Percentiles rank a stretch among this genome's conserved stretches.
Evolutionary conservation across 345 rosid genomes (phyloP).

Genomic region (Syzygium aqueum): DNA sequence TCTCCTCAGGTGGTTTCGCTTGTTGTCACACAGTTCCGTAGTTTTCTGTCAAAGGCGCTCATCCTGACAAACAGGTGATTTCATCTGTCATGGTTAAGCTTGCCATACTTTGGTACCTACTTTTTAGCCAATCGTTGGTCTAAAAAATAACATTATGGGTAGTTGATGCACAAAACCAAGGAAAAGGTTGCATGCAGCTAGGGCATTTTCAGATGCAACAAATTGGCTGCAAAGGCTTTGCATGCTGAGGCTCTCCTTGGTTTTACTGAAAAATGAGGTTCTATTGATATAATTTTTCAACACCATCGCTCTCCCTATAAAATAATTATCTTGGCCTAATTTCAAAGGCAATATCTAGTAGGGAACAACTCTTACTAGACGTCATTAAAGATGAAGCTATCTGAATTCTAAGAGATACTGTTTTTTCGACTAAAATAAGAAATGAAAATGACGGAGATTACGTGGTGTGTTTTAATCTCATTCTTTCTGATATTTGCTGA

Average conservation of each 20-base stretch:
- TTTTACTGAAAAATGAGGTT: not conserved
- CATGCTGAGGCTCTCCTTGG: not conserved
- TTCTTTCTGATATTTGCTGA: not conserved
- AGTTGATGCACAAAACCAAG: not conserved
- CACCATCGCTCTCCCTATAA: not conserved
- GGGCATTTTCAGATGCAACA: not conserved
- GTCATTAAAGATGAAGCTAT: not conserved
- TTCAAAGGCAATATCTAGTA: not conserved
- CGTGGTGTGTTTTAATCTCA: not conserved
- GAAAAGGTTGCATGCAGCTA: not conserved
- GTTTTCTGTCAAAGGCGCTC: slow-evolving; percentile 75
- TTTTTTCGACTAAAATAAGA: not conserved
- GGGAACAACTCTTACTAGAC: not conserved
- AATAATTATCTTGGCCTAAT: not conserved
- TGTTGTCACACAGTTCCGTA: slow-evolving; percentile 71
- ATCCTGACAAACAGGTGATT: slow-evolving; percentile 73
- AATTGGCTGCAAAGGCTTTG: not conserved
- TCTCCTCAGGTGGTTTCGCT: slow-evolving; percentile 64
- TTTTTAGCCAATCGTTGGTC: not conserved
- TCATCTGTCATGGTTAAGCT: not conserved
- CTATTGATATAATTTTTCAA: not conserved
- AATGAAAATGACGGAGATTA: not conserved
- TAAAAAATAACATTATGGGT: not conserved
- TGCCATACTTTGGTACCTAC: not conserved
- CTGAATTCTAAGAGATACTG: not conserved